These are phyloP conservation scores for Aspergillus sp. DNA, from an alignment of 2,329 filamentous ascomycete genomes.

Conservation along the genomic window DNA sequence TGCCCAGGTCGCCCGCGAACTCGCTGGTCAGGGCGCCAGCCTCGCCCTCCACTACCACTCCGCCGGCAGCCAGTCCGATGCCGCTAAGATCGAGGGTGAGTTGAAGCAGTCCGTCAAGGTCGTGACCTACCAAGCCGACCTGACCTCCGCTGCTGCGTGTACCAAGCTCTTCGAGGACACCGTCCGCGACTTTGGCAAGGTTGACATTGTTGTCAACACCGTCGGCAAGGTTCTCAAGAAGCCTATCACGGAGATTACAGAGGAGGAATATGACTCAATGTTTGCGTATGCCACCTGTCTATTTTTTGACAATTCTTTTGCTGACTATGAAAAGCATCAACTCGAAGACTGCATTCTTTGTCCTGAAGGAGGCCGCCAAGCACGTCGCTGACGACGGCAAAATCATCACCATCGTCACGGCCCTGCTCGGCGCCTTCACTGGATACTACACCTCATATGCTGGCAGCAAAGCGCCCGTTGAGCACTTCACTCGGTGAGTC, in stretches of 20 bases:
- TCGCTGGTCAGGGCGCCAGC: conserved; percentile 37
- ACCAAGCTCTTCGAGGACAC: conserved; percentile 43
- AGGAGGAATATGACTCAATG: conserved; percentile 50
- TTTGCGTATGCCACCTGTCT: conserved; percentile 41
- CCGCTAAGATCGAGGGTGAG: conserved; percentile 37
- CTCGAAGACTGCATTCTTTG: conserved; percentile 49
- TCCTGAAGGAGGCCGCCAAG: conserved; percentile 45
- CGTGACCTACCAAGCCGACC: conserved; percentile 45
- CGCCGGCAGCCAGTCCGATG: conserved; percentile 37
- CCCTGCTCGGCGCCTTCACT: conserved; percentile 49
- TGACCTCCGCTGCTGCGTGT: conserved; percentile 43
- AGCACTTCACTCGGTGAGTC: conserved; percentile 56
- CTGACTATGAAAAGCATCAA: conserved; percentile 35
- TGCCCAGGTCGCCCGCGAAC: conserved; percentile 38
- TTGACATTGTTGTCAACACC: conserved; percentile 54
- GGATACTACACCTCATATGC: conserved; percentile 49
- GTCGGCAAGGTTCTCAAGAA: conserved; percentile 53
- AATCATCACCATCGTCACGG: conserved; percentile 49
- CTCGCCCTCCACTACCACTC: conserved; percentile 48
- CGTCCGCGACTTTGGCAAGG: conserved; percentile 43
- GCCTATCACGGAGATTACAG: conserved; percentile 44
- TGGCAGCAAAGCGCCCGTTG: conserved; percentile 58
- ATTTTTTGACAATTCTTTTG: too few species aligned
- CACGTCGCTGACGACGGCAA: conserved; percentile 48
- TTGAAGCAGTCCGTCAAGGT: conserved; percentile 37